phyloP scores from a whole-genome alignment of 352 stramenopile genomes.

The Pythium phragmitis region DNA sequence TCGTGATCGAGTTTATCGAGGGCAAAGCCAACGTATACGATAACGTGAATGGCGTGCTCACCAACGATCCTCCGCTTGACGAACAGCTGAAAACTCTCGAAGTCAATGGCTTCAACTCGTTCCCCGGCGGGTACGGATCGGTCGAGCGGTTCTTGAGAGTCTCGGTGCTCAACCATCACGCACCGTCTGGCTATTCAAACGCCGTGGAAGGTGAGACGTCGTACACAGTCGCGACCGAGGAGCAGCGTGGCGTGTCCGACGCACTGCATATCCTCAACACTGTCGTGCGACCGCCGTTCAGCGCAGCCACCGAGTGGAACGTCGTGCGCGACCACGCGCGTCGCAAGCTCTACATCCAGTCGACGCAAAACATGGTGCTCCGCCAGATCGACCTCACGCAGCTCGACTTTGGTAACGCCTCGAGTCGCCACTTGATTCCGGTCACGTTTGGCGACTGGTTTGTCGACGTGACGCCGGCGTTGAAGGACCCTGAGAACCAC shows the following conservation, averaged over 20 bases:
- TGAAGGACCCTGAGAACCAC: slow-evolving; percentile 41
- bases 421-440: slow-evolving; percentile 48
- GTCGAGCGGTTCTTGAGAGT: slow-evolving; percentile 61
- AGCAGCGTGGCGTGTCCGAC: slow-evolving; percentile 56
- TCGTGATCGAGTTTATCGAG: slow-evolving; percentile 74
- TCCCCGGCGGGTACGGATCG: slow-evolving; percentile 55
- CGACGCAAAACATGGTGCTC: slow-evolving; percentile 67
- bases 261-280: slow-evolving; percentile 65
- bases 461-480: slow-evolving; percentile 47
- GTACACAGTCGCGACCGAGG: slow-evolving; percentile 53
- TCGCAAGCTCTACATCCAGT: slow-evolving; percentile 67
- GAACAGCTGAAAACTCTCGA: slow-evolving; percentile 41
- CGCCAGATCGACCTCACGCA: slow-evolving; percentile 56
- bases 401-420: slow-evolving; percentile 45
- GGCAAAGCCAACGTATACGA: slow-evolving; percentile 54
- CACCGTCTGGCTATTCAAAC: slow-evolving; percentile 36
- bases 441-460: slow-evolving; percentile 70
- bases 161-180: slow-evolving; percentile 60
- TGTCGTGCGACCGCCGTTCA: slow-evolving; percentile 47
- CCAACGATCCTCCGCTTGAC: slow-evolving; percentile 61
- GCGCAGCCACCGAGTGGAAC: slow-evolving; percentile 62
- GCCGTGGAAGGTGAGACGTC: slow-evolving; percentile 27
- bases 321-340: slow-evolving; percentile 67
- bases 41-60: slow-evolving; percentile 66
- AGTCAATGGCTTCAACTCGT: slow-evolving; percentile 29